Percentiles rank a stretch among this genome's conserved stretches.
Evolutionary conservation across 1,284 basidiomycete genomes (phyloP).

Genomic region (Cryptococcus sp.): DNA sequence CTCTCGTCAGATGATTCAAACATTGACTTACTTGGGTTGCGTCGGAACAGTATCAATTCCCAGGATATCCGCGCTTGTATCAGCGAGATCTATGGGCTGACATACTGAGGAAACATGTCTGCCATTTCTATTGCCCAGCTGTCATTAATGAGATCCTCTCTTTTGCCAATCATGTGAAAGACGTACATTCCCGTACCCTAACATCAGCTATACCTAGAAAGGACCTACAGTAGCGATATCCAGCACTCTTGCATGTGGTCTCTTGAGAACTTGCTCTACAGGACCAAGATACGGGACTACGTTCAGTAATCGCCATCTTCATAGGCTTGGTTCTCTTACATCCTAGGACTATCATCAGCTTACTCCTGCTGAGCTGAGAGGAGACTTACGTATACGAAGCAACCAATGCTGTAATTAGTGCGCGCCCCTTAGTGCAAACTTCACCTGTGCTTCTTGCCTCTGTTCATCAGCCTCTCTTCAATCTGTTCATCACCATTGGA

Average conservation of each 20-base stretch:
- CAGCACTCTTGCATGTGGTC: conserved; percentile 6
- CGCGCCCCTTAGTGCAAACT: neutral
- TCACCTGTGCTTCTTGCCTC: conserved; percentile 14
- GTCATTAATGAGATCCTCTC: neutral
- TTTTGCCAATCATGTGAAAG: neutral
- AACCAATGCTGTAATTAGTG: conserved; percentile 8
- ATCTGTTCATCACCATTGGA: conserved; percentile 1
- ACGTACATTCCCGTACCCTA: conserved; percentile 12
- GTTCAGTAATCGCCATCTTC: neutral
- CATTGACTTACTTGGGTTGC: conserved; percentile 5
- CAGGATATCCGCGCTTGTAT: neutral
- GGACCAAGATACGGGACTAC: conserved; percentile 17
- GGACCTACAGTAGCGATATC: conserved; percentile 19
- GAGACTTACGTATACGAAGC: conserved; percentile 10
- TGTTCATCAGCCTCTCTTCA: neutral
- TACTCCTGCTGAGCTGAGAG: neutral
- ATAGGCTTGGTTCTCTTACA: conserved; percentile 4
- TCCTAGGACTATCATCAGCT: neutral
- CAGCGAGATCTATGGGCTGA: neutral
- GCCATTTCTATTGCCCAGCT: conserved; percentile 27
- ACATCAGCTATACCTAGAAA: neutral
- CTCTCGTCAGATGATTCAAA: neutral
- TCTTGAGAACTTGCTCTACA: conserved; percentile 8
- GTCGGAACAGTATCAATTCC: conserved; percentile 5
- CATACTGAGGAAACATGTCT: conserved; percentile 20